Percentiles rank a stretch among this genome's conserved stretches.
Evolutionary conservation across 1,284 basidiomycete species (phyloP).

Genomic region (Lentinula novae-zelandiae): DNA sequence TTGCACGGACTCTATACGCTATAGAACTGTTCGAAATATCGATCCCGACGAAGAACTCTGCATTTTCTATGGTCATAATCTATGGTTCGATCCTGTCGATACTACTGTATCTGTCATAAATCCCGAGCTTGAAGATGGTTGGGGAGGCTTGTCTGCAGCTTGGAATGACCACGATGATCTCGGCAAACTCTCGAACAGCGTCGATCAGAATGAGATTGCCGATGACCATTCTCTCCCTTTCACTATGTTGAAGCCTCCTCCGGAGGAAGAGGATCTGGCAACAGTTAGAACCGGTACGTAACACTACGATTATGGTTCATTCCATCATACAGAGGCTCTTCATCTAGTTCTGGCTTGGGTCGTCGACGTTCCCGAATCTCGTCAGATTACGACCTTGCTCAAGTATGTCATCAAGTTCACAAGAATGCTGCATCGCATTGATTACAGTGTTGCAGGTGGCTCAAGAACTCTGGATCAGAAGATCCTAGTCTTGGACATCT

Average conservation of each 20-base stretch:
- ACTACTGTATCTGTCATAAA: not conserved
- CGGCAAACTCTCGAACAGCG: constrained; percentile 18
- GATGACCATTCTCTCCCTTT: constrained; percentile 62
- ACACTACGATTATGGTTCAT: not conserved
- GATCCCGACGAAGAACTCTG: constrained; percentile 69
- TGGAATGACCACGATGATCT: constrained; percentile 21
- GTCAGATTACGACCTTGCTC: constrained; percentile 58
- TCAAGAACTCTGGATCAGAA: constrained; percentile 59
- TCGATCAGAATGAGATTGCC: constrained; percentile 43
- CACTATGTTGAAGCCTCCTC: constrained; percentile 48
- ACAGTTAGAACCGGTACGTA: constrained; percentile 54
- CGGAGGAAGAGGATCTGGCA: constrained; percentile 59
- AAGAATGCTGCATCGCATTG: not conserved
- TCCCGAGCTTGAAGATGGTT: constrained; percentile 33
- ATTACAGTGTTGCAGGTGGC: constrained; percentile 46
- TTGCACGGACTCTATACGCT: constrained; percentile 60
- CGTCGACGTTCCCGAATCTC: constrained; percentile 75
- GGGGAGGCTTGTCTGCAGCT: constrained; percentile 41
- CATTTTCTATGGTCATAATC: constrained; percentile 72
- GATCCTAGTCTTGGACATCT: constrained; percentile 66
- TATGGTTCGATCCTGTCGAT: constrained; percentile 56
- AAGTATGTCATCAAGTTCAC: constrained; percentile 41
- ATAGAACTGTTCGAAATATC: constrained; percentile 54
- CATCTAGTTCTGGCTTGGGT: constrained; percentile 72
- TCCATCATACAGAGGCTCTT: constrained; percentile 6